Conservation (phyloP, 1,284 basidiomycete genomes). For the Apiotrichum laibachii region DNA sequence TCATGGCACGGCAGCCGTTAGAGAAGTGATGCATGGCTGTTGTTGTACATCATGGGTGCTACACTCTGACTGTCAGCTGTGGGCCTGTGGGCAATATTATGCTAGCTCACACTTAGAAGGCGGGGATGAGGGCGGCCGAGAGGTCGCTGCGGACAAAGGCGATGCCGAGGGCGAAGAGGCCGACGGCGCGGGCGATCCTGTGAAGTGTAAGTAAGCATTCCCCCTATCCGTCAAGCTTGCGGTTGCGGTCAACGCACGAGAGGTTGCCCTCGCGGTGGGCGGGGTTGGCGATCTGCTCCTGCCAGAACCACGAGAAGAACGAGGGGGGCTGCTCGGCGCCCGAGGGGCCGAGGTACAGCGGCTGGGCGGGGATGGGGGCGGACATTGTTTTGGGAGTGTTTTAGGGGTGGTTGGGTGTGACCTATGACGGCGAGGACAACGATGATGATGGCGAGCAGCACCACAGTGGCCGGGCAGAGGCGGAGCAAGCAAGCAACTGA, state of each 20-base stretch:
- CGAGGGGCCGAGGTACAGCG: constrained; percentile 34
- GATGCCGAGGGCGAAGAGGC: constrained; percentile 21
- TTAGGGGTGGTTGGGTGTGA: not conserved
- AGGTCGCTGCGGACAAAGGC: constrained; percentile 20
- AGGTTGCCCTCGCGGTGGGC: constrained; percentile 26
- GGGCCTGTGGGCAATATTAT: too few relatives aligned
- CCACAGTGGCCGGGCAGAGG: too few relatives aligned
- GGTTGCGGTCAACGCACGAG: constrained; percentile 12
- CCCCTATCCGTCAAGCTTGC: not conserved
- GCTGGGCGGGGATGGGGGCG: constrained; percentile 27
- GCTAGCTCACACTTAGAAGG: constrained; percentile 15
- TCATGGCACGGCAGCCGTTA: not conserved
- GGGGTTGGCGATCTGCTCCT: constrained; percentile 25
- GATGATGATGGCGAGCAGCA: not conserved
- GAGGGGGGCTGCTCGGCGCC: constrained; percentile 12
- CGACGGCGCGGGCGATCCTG: constrained; percentile 26
- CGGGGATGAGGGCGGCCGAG: constrained; percentile 21
- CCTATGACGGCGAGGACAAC: not conserved
- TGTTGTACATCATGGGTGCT: constrained; percentile 17
- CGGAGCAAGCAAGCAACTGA: too few relatives aligned
- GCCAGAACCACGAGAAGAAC: constrained; percentile 23
- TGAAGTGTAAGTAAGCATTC: too few relatives aligned
- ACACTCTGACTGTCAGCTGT: constrained; percentile 3
- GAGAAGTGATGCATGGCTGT: constrained; percentile 23
- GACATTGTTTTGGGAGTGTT: constrained; percentile 21